Evolutionary conservation across 129 eudicot genomes (phyloP), one percentile per base, ranked within the genome.

Genomic region (Logfia minima): DNA sequence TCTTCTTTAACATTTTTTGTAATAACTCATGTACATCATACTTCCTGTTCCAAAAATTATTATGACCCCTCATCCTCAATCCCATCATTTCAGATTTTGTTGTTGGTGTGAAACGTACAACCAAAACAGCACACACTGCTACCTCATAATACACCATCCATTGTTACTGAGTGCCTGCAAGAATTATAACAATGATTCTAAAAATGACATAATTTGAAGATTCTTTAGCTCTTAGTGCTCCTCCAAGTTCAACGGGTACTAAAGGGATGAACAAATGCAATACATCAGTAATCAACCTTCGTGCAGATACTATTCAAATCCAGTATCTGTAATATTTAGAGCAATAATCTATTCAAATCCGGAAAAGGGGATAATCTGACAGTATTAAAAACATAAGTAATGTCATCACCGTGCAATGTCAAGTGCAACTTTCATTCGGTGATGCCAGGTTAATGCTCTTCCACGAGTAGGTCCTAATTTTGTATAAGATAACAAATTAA

Each of bases 231-330:
- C 89, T 84, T 73, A 95, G 75, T 76, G 99, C 87, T 19, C 96
- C 98, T 52, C 98, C 98, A 59, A 91, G 93, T 60, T 89, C 92
- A 61, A 80, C 86, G 11, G 98, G 98, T 39, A 94, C 97, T 31
- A 94, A 84, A 61, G 98, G 97, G 56, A 94, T 91, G 76, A 94
- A 88, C 1, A 97, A 94, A 76, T 94, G 97, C 76, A 94, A 76
- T 37, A 94, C 96, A 62, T 94, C 97, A 2, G 96, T 91, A 63
- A 91, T 94, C 92, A 94, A 35, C 85, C 89, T 84, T 94, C 99
- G 43, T 94, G 99, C 62, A 94, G 90, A 83, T 87, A 91, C 77
- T 26, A 26, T 26, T 26, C 29, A 26, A 26, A 26, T 94, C 99
- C 45, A 94, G 75, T 41, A 97, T 85, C 99, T 94, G 83, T 19